Base-by-base conservation (phyloP, 2,329 filamentous ascomycete genomes). In the Colletotrichum euphorbiae region DNA sequence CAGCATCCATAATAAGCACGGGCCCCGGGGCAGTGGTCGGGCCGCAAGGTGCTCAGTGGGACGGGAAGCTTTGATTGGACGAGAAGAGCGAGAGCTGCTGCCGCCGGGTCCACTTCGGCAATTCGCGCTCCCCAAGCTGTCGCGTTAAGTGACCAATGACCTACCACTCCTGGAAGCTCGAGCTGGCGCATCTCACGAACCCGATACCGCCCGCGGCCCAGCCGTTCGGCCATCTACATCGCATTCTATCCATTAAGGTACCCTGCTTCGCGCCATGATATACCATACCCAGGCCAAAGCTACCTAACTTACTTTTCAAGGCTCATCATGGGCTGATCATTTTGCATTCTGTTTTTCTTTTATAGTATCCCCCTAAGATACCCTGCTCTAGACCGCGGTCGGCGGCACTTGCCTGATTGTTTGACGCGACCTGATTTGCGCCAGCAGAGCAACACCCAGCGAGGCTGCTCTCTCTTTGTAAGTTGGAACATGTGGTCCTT, bases 21-120 rank as follows among this genome's bases (percentile, higher is more conserved):
- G 54, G 46, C 60, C 60, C 50, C 65, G 61, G 65, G 46, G 36
- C 11, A 68, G 65, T 65, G 65, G 48, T 60, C 65, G 65, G 65
- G 65, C 65, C 65, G 65, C 54, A 24, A 6, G 3, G 42, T 46
- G 65, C 38, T 59, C 17, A 40, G 40, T 17, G 52, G 31, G 6
- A 11, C 17, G 4, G 11, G 7, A 12, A 28, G 9, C n/a, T 38
- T 8, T 65, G 31, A 59, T 50, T 65, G 60, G 61, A 12, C 17
- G 1, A 24, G 17, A 3, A 15, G 6, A 8, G 3, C 21, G 2
- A 2, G 8, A 17, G 6, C 6, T 36, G 58, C 15, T 43, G 13
- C 19, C 17, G 7, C 12, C 43, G 50, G 43, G 11, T 38, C 64
- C 64, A 64, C 60, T 57, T 59, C 40, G 46, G 52, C 3, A 55